A percentile compares a stretch with the other conserved stretches of the same genome.
Conservation (phyloP, 805 yeast genomes). For the Saccharomycopsis guyanensis region DNA sequence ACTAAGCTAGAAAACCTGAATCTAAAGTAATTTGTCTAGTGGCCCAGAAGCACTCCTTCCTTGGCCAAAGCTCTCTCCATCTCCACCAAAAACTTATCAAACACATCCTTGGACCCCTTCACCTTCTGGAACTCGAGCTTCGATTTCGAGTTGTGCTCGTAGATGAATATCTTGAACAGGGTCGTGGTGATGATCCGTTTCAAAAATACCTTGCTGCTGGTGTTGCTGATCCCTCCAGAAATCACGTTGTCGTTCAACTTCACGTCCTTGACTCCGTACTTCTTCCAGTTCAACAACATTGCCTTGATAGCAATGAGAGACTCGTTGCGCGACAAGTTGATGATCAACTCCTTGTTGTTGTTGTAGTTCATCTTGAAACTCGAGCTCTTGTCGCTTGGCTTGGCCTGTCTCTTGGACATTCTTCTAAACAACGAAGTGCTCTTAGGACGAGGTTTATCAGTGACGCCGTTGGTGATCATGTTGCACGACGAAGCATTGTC, state of each 20-base stretch:
- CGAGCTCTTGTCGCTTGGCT: not conserved
- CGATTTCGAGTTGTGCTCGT: constrained; percentile 13
- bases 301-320: constrained; percentile 18
- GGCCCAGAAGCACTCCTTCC: constrained; percentile 10
- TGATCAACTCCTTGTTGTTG: constrained; percentile 13
- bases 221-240: constrained; percentile 16
- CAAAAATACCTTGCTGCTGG: constrained; percentile 9
- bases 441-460: constrained; percentile 5
- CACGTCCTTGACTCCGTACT: constrained; percentile 26
- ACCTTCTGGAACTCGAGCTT: constrained; percentile 16
- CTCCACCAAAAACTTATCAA: constrained; percentile 18
- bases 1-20: not conserved
- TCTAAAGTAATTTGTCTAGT: no score
- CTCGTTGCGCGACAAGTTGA: constrained; percentile 15
- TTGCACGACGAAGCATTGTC: constrained; percentile 18
- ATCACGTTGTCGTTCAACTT: constrained; percentile 16
- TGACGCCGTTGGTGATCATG: constrained; percentile 19
- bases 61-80: constrained; percentile 14
- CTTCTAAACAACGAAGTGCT: constrained; percentile 16
- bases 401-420: constrained; percentile 3
- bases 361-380: constrained; percentile 2
- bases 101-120: constrained; percentile 14
- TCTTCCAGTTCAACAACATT: constrained; percentile 24
- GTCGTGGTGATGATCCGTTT: constrained; percentile 12
- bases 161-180: constrained; percentile 16